Evolutionary conservation across 108 stramenopile species (phyloP).

Genomic region (Stephanodiscus triporus): DNA sequence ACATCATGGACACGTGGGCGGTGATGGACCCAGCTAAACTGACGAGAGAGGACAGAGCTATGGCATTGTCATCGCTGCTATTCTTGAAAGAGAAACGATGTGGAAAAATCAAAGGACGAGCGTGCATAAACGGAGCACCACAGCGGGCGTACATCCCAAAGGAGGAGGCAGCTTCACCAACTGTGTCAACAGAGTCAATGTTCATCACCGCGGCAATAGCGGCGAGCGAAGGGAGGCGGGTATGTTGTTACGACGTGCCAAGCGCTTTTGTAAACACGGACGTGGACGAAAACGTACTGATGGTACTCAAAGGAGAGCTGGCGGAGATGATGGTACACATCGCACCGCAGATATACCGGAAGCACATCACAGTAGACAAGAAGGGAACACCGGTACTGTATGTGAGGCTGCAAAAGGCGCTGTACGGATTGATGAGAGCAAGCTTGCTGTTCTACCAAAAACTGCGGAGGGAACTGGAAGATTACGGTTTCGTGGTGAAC

Average conservation of each 20-base stretch:
- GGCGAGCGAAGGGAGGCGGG: neutral
- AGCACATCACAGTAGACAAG: neutral
- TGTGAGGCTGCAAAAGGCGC: constrained; percentile 30
- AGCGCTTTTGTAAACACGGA: constrained; percentile 50
- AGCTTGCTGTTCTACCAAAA: no score
- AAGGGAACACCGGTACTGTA: constrained; percentile 11
- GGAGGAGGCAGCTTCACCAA: constrained; percentile 27
- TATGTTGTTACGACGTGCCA: no score
- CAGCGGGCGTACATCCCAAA: no score
- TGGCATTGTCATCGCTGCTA: no score
- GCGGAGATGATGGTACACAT: constrained; percentile 16
- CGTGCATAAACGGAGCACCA: constrained; percentile 10
- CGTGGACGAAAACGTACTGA: constrained; percentile 21
- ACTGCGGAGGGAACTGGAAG: neutral
- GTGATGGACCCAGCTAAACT: no score
- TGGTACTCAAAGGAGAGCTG: constrained; percentile 24
- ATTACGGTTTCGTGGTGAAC: neutral
- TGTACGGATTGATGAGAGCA: constrained; percentile 44
- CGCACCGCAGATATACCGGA: constrained; percentile 4
- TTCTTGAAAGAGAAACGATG: constrained; percentile 35
- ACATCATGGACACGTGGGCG: neutral
- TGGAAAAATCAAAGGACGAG: constrained; percentile 37
- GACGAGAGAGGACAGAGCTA: no score
- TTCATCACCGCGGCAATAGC: no score
- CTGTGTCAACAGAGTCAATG: constrained; percentile 15